Evolutionary conservation across 768 basidiomycete genomes (phyloP), one percentile per base, ranked within the genome.

Genomic region (Tylopilus rubrobrunneus): DNA sequence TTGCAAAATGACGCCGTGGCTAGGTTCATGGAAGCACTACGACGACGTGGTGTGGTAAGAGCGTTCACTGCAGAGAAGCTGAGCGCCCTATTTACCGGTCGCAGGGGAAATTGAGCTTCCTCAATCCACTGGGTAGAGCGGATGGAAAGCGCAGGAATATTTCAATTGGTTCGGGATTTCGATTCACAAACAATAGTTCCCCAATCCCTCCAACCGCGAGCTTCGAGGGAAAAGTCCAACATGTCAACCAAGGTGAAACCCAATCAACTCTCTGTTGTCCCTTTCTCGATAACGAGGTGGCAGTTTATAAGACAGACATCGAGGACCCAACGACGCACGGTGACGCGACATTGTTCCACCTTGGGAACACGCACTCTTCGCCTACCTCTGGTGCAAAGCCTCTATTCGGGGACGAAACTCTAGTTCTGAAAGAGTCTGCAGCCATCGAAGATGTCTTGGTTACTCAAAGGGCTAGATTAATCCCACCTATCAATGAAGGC

Each of bases 41-140:
- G 69, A 37, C 67, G 69, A 49, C 74, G 84, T 43, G 73, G 73
- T 48, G 62, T 85, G 66, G 84, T 84, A 49, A 61, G 75, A 55
- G 31, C 44, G 10, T 49, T 10, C 23, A 39, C 50, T 27, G 3
- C 15, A 12, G 23, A 17, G 19, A 29, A 19, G 2, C 25, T 41
- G 21, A 25, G 3, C 17, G 25, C 5, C 31, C 25, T 31, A 44
- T 49, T 66, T n/a, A 62, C 40, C 37, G 25, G 1, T 45, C 33
- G 29, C 21, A 70, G 69, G 70, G 69, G 28, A 70, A 70, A 49
- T 42, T 71, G 41, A 60, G 25, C 41, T 70, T 70, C 52, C 48
- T 65, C 25, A 70, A 54, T 48, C 42, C 67, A 7, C 31, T 47
- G n/a, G 36, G 45, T 21, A 58, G 52, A 47, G 45, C 40, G 31